A percentile compares a stretch with the other conserved stretches of the same genome.
Evolutionary conservation across 371 early-diverging fungal species (phyloP).

Genomic region (Apophysomyces ossiformis): DNA sequence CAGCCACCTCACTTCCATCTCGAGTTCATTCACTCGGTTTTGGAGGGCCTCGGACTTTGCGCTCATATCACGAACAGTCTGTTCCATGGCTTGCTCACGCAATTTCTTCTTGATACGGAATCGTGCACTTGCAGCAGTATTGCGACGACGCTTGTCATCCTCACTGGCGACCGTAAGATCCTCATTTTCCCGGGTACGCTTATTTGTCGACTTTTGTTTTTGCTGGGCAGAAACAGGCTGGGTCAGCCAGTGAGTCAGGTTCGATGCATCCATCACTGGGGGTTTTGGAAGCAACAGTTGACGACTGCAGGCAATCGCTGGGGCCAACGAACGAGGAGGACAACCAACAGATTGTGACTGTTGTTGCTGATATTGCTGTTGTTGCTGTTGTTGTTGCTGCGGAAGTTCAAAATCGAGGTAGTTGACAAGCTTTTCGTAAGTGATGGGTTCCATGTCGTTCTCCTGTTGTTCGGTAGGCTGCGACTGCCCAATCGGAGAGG

Average conservation of each 20-base stretch:
- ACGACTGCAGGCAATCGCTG: constrained; percentile 23
- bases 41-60: constrained; percentile 73
- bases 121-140: constrained; percentile 93
- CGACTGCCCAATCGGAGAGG: constrained; percentile 4
- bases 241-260: constrained; percentile 15
- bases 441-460: constrained; percentile 37
- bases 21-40: constrained; percentile 73
- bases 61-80: constrained; percentile 79
- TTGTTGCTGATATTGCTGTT: constrained; percentile 18
- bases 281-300: constrained; percentile 43
- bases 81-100: constrained; percentile 82
- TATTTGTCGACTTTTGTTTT: background rate
- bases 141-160: constrained; percentile 87
- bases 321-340: constrained; percentile 30
- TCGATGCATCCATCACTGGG: constrained; percentile 17
- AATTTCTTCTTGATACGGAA: constrained; percentile 92
- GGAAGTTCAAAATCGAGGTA: constrained; percentile 51
- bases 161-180: constrained; percentile 28
- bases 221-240: constrained; percentile 14
- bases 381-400: constrained; percentile 30
- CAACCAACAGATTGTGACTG: constrained; percentile 17
- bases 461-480: constrained; percentile 13
- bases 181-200: constrained; percentile 5
- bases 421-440: constrained; percentile 46
- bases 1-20: constrained; percentile 88